These are phyloP conservation scores for Diaporthe eres DNA, from an alignment of 2,329 filamentous ascomycete species.

Conservation along the genomic window DNA sequence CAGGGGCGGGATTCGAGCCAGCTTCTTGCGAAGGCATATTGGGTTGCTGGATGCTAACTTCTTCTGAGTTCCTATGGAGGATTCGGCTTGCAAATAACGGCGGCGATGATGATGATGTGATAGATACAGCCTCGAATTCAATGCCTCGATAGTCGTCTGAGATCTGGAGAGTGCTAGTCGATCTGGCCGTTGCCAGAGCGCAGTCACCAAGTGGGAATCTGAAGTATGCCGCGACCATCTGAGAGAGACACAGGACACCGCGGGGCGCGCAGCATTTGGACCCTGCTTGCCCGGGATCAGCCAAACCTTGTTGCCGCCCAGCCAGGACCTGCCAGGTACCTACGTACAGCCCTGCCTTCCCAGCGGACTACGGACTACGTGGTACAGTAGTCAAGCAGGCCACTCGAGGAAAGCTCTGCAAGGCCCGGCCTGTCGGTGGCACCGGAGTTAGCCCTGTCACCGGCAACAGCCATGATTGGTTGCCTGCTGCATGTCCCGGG, in stretches of 20 bases:
- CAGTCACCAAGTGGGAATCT: conserved; percentile 19
- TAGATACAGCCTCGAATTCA: background rate
- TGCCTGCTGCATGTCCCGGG: background rate
- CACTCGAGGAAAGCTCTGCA: conserved; percentile 10
- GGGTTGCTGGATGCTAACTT: conserved; percentile 4
- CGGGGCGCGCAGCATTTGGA: conserved; percentile 3
- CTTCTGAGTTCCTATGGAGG: background rate
- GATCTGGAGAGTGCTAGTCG: conserved; percentile 17
- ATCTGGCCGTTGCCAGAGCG: conserved; percentile 15
- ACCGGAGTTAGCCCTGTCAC: conserved; percentile 5
- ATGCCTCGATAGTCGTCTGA: conserved; percentile 6
- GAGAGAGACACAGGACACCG: background rate
- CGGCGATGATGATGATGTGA: background rate
- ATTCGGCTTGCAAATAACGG: background rate
- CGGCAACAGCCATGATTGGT: conserved; percentile 18
- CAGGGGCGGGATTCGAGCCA: conserved; percentile 8
- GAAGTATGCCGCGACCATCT: conserved; percentile 11
- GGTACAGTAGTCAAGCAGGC: background rate
- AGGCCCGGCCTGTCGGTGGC: background rate
- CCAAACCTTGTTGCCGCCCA: conserved; percentile 12
- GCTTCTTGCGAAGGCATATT: conserved; percentile 35
- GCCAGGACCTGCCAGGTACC: conserved; percentile 2
- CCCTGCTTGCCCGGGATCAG: conserved; percentile 14
- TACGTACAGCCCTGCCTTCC: too few species aligned
- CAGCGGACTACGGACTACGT: background rate